phyloP scores from a whole-genome alignment of 164 flowering plant genomes.

The Aristolochia californica region DNA sequence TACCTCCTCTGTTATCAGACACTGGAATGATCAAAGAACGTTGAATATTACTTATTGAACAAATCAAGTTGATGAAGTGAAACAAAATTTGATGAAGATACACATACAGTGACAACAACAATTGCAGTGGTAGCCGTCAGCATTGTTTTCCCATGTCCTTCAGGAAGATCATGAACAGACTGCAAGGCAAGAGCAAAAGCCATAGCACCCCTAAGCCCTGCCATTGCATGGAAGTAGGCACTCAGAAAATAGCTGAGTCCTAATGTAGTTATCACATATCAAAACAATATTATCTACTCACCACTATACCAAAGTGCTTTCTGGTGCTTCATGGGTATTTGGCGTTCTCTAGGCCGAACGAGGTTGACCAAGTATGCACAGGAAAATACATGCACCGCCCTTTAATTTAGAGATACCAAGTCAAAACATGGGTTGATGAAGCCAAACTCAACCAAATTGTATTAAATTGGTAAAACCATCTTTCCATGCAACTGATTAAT shows the following conservation, averaged over 20 bases:
- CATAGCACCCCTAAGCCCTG: conserved; percentile 99
- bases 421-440: neutral
- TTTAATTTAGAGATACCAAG: conserved; percentile 18
- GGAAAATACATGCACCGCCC: conserved; percentile 93
- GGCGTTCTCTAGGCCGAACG: conserved; percentile 61
- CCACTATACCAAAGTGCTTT: conserved; percentile 99
- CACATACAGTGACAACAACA: conserved; percentile 78
- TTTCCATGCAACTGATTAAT: too few species aligned
- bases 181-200: conserved; percentile 99
- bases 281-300: conserved; percentile 28
- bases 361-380: conserved; percentile 90
- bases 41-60: neutral
- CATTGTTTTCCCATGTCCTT: conserved; percentile 96
- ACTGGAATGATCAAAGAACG: neutral
- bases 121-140: conserved; percentile 98
- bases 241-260: neutral
- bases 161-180: conserved; percentile 97
- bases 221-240: conserved; percentile 1
- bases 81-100: neutral
- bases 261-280: neutral
- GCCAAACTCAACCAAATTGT: too few species aligned
- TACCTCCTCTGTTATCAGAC: neutral
- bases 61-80: neutral
- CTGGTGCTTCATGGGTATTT: conserved; percentile 86
- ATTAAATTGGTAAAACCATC: too few species aligned